Evolutionary conservation across 2,329 filamentous ascomycete species (phyloP), one percentile per base, ranked within the genome.

Genomic region (Phyllosticta citribraziliensis): DNA sequence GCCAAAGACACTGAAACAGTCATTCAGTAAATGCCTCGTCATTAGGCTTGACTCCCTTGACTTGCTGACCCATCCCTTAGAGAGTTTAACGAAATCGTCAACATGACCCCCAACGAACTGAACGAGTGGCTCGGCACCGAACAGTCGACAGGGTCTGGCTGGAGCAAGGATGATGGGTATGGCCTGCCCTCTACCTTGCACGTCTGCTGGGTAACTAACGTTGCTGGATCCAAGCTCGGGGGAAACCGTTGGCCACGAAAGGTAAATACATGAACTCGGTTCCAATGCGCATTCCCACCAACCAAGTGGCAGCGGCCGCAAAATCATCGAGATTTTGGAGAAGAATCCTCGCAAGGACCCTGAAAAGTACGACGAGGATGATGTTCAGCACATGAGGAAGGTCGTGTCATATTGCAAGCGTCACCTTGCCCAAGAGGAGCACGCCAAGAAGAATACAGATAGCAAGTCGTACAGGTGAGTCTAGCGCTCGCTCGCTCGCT

Each of bases 1-100:
- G 79, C 80, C 62, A 82, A 82, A 70, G 76, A 79, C 67, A 74
- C 75, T 55, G 71, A 78, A 40, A 81, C 78, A 52, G 78, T 82
- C 56, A 80, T 82, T 65, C 65, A 77, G 78, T 79, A 65, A 64
- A 68, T 62, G 11, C 20, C 9, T 19, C n/a, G 11, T 40, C 35
- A 9, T 2, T 35, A 30, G 30, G 33, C 20, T 56, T 11, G 40
- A 22, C 27, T 27, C 19, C 24, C 35, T 47, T 35, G 20, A n/a
- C 22, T 9, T 27, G 47, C 57, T 17, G 51, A 12, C 24, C 20
- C 6, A 58, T 52, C 19, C 53, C 57, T 33, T 56, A 79, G 80
- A 56, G 84, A 88, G 68, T 88, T 87, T 76, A 86, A 87, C 64
- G 78, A 82, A 50, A 72, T 86, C 55, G 83, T 88, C 70, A 88